These are phyloP conservation scores for Schrenkiella parvula DNA, from an alignment of 345 rosid genomes.

Conservation along the genomic window DNA sequence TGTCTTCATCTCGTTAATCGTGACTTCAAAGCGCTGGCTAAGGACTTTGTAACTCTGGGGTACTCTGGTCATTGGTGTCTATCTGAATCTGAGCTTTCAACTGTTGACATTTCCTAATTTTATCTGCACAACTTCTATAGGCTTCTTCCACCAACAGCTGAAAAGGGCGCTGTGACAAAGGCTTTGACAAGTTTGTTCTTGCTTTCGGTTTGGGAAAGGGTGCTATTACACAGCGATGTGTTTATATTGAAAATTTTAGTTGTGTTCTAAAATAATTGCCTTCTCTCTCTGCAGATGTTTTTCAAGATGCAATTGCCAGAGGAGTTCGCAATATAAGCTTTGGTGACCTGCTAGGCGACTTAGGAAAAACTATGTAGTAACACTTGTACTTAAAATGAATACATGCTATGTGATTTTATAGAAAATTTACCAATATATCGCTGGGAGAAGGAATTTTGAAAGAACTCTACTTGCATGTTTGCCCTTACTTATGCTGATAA, in stretches of 20 bases:
- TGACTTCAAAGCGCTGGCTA: constrained; percentile 78
- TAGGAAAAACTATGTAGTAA: constrained; percentile 82
- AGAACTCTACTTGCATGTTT: background rate
- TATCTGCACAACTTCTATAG: constrained; percentile 37
- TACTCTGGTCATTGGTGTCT: constrained; percentile 36
- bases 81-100: constrained; percentile 20
- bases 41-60: constrained; percentile 95
- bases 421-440: background rate
- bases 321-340: constrained; percentile 88
- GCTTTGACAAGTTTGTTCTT: constrained; percentile 70
- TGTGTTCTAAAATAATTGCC: constrained; percentile 10
- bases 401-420: background rate
- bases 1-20: constrained; percentile 97
- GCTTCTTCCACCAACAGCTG: constrained; percentile 89
- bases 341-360: constrained; percentile 82
- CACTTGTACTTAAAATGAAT: background rate
- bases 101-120: constrained; percentile 22
- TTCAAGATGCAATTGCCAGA: constrained; percentile 77
- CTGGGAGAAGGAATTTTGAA: background rate
- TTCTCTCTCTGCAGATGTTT: constrained; percentile 52
- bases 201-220: constrained; percentile 4
- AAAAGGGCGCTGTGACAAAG: constrained; percentile 71
- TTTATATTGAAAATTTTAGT: background rate
- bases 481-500: constrained; percentile 6
- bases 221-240: background rate